Evolutionary conservation across 2,329 filamentous ascomycete species (phyloP).

Genomic region (Fusarium sp.): DNA sequence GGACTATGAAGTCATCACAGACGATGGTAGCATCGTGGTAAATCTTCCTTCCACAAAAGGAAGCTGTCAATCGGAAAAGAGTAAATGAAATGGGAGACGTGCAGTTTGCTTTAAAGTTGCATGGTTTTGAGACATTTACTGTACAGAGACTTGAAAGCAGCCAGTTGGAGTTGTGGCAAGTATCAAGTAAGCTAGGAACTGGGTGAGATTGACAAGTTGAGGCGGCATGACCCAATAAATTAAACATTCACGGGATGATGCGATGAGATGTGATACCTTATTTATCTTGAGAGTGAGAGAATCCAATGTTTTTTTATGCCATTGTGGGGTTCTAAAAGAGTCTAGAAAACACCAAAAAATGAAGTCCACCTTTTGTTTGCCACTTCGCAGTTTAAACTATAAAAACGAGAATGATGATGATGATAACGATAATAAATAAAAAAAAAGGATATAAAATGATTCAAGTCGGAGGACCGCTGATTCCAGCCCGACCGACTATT

Average conservation of each 20-base stretch:
- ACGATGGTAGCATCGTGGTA: background rate
- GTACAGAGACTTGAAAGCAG: background rate
- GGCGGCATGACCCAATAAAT: background rate
- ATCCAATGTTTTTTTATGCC: constrained; percentile 15
- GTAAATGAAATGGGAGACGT: constrained; percentile 1
- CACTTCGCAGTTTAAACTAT: constrained; percentile 23
- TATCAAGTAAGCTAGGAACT: background rate
- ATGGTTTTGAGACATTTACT: constrained; percentile 4
- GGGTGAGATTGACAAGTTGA: background rate
- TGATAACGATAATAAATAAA: constrained; percentile 13
- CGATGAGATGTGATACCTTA: background rate
- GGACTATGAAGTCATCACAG: constrained; percentile 12
- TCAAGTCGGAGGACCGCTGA: constrained; percentile 25
- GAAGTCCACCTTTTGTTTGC: constrained; percentile 25
- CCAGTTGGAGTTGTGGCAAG: background rate
- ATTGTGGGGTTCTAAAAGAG: constrained; percentile 28
- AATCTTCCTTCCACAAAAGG: constrained; percentile 2
- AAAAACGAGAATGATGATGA: constrained; percentile 6
- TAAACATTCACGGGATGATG: background rate
- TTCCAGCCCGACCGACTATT: constrained; percentile 39
- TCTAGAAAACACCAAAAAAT: constrained; percentile 36
- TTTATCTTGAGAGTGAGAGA: constrained; percentile 1
- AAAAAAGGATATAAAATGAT: constrained; percentile 36
- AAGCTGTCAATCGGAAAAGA: too few species aligned
- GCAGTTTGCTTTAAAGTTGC: constrained; percentile 2